Evolutionary conservation across 2,329 filamentous ascomycete species (phyloP), one percentile per base, ranked within the genome.

Genomic region (Xylaria sp.): DNA sequence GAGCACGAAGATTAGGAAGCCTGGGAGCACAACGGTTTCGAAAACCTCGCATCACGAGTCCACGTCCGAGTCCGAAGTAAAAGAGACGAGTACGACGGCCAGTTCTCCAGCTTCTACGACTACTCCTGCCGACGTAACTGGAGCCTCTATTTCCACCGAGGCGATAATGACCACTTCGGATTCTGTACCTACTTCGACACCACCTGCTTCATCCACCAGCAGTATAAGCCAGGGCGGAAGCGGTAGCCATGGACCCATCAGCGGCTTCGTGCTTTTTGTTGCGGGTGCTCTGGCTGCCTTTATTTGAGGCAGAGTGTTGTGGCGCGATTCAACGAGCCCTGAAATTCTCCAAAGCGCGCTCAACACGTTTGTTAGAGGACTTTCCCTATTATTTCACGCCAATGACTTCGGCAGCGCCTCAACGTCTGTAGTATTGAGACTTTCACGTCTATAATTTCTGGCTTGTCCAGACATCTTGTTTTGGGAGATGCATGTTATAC

Each of bases 241-340:
- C 18, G 48, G 62, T 50, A 55, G 16, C 27, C 48, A 50, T 13
- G 48, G 58, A 10, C 65, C 69, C 2, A 40, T 37, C 53, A 58
- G 47, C 37, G 16, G 62, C 27, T 48, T 71, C 16, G 23, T 65
- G 9, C 50, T 74, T 40, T 50, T 69, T 27, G 29, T 69, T 50
- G 63, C 57, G 13, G 71, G 63, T 54, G 72, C 53, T 18, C 32
- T 72, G 6, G 70, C 53, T 32, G 70, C 50, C 10, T 25, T 73
- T 18, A 2, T 64, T 51, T 71, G 53, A 69, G 18, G 21, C 5
- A 3, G 13, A 13, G 27, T 23, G 10, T 25, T 2, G 18, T 35
- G 29, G 5, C 58, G 54, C 25, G 32, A 40, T 32, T 18, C 6
- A 6, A 64, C 21, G 29, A 42, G 3, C 21, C 44, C 16, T 35